A percentile compares a stretch with the other conserved stretches of the same genome.
These are phyloP conservation scores for Geum urbanum DNA, from an alignment of 306 rosid species.

Conservation along the genomic window DNA sequence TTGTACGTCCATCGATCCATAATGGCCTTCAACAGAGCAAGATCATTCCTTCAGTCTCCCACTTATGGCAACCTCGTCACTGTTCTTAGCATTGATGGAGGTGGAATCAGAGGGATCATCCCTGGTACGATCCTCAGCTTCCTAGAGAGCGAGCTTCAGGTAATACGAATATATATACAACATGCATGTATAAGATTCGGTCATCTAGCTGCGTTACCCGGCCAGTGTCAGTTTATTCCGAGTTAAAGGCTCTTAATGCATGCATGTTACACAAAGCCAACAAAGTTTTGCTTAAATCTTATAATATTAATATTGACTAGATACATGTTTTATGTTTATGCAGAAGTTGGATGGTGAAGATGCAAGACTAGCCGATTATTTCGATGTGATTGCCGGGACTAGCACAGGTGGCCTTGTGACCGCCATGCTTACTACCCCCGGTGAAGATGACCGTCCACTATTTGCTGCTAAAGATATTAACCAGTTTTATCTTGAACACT, in stretches of 20 bases:
- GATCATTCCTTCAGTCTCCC: conserved; percentile 36
- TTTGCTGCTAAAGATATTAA: conserved; percentile 37
- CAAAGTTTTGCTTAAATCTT: no score
- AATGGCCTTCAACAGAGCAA: conserved; percentile 25
- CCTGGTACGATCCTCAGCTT: conserved; percentile 55
- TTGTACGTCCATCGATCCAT: neutral
- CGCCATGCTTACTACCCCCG: conserved; percentile 37
- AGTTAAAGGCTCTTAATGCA: no score
- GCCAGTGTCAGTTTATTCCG: no score
- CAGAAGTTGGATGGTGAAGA: conserved; percentile 30
- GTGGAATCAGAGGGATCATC: conserved; percentile 63
- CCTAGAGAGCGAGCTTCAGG: conserved; percentile 72
- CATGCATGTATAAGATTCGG: no score
- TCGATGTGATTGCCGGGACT: conserved; percentile 37
- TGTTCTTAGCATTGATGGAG: conserved; percentile 68
- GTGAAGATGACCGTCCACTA: conserved; percentile 27
- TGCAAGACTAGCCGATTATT: conserved; percentile 34
- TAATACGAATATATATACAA: neutral
- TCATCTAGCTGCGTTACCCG: no score
- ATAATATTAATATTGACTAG: neutral
- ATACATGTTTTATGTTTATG: neutral
- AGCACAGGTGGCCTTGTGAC: conserved; percentile 47
- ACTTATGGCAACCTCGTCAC: conserved; percentile 58
- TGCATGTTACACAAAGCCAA: no score
- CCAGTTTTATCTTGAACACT: conserved; percentile 34